Conservation (phyloP, 2,329 filamentous ascomycete species). For the Nemania sp. region DNA sequence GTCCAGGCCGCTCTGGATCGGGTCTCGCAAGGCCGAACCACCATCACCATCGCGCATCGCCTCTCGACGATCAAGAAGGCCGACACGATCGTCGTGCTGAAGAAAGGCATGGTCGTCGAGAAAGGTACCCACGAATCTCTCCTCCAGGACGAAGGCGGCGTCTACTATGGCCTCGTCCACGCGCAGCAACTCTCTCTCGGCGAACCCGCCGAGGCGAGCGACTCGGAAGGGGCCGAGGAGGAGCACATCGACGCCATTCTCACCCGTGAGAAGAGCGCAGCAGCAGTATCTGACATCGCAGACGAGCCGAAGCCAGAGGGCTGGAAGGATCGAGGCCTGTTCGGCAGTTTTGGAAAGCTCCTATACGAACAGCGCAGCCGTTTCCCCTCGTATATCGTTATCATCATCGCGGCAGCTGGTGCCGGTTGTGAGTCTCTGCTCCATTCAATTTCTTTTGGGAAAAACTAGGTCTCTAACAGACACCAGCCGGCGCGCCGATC, state of each 20-base stretch:
- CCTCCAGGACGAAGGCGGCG: conserved; percentile 60
- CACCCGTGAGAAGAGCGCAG: conserved; percentile 52
- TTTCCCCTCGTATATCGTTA: conserved; percentile 56
- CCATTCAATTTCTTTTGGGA: neutral
- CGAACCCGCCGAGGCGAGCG: conserved; percentile 47
- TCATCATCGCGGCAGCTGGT: conserved; percentile 52
- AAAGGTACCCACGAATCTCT: conserved; percentile 76
- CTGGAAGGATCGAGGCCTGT: conserved; percentile 48
- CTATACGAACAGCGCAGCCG: conserved; percentile 59
- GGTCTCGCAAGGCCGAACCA: conserved; percentile 67
- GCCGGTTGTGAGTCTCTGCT: conserved; percentile 38
- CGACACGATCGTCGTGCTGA: conserved; percentile 77
- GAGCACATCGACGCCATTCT: conserved; percentile 49
- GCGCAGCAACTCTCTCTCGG: conserved; percentile 63
- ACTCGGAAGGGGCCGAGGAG: conserved; percentile 43
- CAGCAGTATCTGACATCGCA: conserved; percentile 43
- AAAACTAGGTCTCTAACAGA: conserved; percentile 13
- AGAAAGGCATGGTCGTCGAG: conserved; percentile 72
- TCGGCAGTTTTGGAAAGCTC: conserved; percentile 60
- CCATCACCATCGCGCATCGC: conserved; percentile 75
- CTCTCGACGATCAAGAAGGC: conserved; percentile 77
- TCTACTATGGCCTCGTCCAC: conserved; percentile 70
- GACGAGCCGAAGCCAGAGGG: conserved; percentile 29
- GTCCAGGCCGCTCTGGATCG: conserved; percentile 68
- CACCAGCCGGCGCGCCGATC: conserved; percentile 50